Percentiles rank a stretch among this genome's conserved stretches.
Conservation (phyloP, 768 basidiomycete species). For the Suillus subluteus region DNA sequence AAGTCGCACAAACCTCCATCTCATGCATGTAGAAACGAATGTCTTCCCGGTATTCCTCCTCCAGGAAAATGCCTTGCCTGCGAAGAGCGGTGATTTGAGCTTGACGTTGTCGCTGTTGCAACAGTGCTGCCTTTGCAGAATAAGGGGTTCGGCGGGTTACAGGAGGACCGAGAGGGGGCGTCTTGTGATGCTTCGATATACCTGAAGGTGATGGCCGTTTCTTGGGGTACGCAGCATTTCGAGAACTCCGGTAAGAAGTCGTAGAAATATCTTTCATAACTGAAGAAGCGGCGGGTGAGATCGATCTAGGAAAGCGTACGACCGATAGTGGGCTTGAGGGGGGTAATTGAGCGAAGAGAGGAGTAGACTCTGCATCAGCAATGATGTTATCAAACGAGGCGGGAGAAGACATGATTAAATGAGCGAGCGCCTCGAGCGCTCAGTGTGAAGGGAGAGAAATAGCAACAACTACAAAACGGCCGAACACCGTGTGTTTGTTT, state of each 20-base stretch:
- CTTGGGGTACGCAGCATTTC: slow-evolving; percentile 76
- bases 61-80: slow-evolving; percentile 76
- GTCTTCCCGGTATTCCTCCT: slow-evolving; percentile 95
- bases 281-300: slow-evolving; percentile 30
- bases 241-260: slow-evolving; percentile 60
- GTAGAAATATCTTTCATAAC: slow-evolving; percentile 81
- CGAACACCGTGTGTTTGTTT: neutral
- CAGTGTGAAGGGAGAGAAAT: neutral
- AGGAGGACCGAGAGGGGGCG: slow-evolving; percentile 49
- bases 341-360: slow-evolving; percentile 26
- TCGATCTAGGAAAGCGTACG: slow-evolving; percentile 45
- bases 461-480: neutral
- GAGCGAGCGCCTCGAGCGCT: slow-evolving; percentile 14
- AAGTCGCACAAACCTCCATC: slow-evolving; percentile 84
- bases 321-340: slow-evolving; percentile 47
- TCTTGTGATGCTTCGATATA: slow-evolving; percentile 68
- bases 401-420: slow-evolving; percentile 13
- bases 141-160: slow-evolving; percentile 65
- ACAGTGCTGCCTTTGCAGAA: slow-evolving; percentile 59
- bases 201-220: slow-evolving; percentile 86
- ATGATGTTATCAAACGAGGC: slow-evolving; percentile 9
- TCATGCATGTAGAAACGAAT: slow-evolving; percentile 93
- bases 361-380: slow-evolving; percentile 26
- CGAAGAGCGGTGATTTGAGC: slow-evolving; percentile 70
- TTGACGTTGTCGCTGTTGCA: slow-evolving; percentile 71